Base-by-base conservation (phyloP, 352 stramenopile genomes). In the Pythium rishiriense region DNA sequence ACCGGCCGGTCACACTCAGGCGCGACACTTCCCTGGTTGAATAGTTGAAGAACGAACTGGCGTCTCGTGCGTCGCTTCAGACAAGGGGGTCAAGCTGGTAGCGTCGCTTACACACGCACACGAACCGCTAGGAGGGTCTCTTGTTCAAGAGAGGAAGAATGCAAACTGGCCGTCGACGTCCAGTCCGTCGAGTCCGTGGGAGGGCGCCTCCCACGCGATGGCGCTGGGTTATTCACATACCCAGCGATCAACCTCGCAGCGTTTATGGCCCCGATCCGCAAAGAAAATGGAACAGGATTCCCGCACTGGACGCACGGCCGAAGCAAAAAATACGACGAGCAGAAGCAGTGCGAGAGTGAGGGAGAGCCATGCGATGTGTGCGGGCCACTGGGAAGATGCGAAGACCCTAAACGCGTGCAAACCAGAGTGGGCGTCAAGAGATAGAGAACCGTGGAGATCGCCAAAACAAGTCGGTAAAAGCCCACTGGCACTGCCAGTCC, bases 101-200 rank as follows among this genome's bases (percentile, higher is more conserved):
- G n/a, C n/a, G n/a, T n/a, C n/a, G n/a, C n/a, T n/a, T n/a, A n/a
- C n/a, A n/a, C n/a, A n/a, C n/a, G n/a, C n/a, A n/a, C n/a, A n/a
- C n/a, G n/a, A n/a, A n/a, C n/a, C n/a, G n/a, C n/a, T n/a, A n/a
- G n/a, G n/a, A n/a, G n/a, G n/a, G n/a, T n/a, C n/a, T n/a, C n/a
- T n/a, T n/a, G n/a, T n/a, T n/a, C n/a, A n/a, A 57, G 49, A 11
- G 49, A 43, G 49, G 49, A 31, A 45, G 49, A 57, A 57, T 19
- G 10, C 29, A 21, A 57, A 57, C 29, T 57, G 39, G 39, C 39
- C 39, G 39, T 22, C n/a, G 39, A 46, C 39, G 22, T 12, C 39
- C 39, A 46, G 39, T 46, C 15, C 39, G 19, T 7, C 14, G 15
- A 46, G 14, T 24, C 17, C 39, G 39, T 46, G 4, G 39, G 39